Percentiles rank a stretch among this genome's conserved stretches.
phyloP scores from a whole-genome alignment of 768 basidiomycete species.

The Amyloporia xantha region DNA sequence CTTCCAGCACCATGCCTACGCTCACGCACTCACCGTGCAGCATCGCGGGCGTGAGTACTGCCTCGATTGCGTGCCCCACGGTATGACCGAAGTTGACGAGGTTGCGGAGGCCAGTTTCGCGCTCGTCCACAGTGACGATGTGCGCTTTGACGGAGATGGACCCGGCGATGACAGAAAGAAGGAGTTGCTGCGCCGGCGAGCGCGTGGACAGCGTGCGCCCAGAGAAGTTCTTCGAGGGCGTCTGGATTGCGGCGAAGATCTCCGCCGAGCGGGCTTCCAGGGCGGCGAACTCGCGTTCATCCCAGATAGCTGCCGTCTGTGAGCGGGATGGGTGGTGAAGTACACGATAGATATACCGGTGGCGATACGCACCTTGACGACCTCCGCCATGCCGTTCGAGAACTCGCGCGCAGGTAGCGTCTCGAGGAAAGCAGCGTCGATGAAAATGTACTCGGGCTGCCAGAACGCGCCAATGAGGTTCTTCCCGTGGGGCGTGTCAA shows the following conservation, averaged over 20 bases:
- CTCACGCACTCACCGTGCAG: constrained; percentile 96
- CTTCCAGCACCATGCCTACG: constrained; percentile 95
- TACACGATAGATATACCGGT: background rate
- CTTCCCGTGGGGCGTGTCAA: constrained; percentile 97
- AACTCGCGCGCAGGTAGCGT: constrained; percentile 90
- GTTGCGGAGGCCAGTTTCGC: constrained; percentile 94
- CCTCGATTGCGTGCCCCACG: constrained; percentile 98
- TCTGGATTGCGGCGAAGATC: constrained; percentile 80
- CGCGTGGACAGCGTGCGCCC: constrained; percentile 59
- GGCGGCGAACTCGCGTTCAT: constrained; percentile 79
- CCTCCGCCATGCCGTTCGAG: constrained; percentile 98
- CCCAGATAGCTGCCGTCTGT: constrained; percentile 99
- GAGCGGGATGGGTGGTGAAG: background rate
- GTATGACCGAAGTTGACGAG: constrained; percentile 99
- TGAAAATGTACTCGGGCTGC: constrained; percentile 97
- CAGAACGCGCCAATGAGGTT: constrained; percentile 98
- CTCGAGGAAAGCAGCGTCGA: constrained; percentile 93
- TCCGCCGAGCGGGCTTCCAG: constrained; percentile 83
- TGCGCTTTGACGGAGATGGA: constrained; percentile 95
- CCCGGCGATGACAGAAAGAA: constrained; percentile 86
- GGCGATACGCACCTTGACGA: constrained; percentile 73
- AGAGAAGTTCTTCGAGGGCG: constrained; percentile 52
- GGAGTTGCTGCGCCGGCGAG: constrained; percentile 69
- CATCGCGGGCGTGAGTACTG: constrained; percentile 85
- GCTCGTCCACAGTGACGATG: constrained; percentile 95